phyloP scores from a whole-genome alignment of 352 stramenopile genomes.

The Phytophthora fragariaefolia region DNA sequence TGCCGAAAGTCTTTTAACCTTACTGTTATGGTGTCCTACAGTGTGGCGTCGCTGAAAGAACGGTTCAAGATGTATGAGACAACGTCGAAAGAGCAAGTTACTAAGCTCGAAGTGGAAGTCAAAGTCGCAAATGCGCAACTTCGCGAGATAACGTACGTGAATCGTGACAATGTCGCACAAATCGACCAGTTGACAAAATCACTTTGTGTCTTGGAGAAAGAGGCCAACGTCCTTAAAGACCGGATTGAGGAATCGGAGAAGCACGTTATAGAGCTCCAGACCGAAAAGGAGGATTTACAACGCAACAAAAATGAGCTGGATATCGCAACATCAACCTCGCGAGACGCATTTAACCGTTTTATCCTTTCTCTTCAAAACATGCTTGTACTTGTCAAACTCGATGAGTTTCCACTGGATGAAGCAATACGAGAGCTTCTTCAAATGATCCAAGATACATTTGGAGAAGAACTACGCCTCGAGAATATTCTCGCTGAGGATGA shows the following conservation, averaged over 20 bases:
- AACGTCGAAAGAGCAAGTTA: slow-evolving; percentile 79
- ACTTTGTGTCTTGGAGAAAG: slow-evolving; percentile 55
- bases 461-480: slow-evolving; percentile 51
- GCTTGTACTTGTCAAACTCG: slow-evolving; percentile 70
- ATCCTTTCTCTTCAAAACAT: slow-evolving; percentile 72
- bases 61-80: slow-evolving; percentile 83
- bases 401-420: slow-evolving; percentile 84
- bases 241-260: slow-evolving; percentile 50
- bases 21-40: slow-evolving; percentile 20
- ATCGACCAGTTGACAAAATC: slow-evolving; percentile 71
- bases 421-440: slow-evolving; percentile 72
- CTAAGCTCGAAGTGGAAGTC: slow-evolving; percentile 82
- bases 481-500: slow-evolving; percentile 70
- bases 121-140: slow-evolving; percentile 75
- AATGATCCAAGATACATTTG: slow-evolving; percentile 68
- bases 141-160: slow-evolving; percentile 77
- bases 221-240: slow-evolving; percentile 46
- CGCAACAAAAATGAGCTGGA: slow-evolving; percentile 64
- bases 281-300: slow-evolving; percentile 68
- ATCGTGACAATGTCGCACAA: slow-evolving; percentile 69
- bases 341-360: slow-evolving; percentile 57
- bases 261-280: slow-evolving; percentile 46
- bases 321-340: slow-evolving; percentile 59
- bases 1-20: slow-evolving; percentile 4
- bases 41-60: slow-evolving; percentile 66